Evolutionary conservation across 1,139 yeast genomes (phyloP), one percentile per base, ranked within the genome.

Genomic region (Candida mesenterica): DNA sequence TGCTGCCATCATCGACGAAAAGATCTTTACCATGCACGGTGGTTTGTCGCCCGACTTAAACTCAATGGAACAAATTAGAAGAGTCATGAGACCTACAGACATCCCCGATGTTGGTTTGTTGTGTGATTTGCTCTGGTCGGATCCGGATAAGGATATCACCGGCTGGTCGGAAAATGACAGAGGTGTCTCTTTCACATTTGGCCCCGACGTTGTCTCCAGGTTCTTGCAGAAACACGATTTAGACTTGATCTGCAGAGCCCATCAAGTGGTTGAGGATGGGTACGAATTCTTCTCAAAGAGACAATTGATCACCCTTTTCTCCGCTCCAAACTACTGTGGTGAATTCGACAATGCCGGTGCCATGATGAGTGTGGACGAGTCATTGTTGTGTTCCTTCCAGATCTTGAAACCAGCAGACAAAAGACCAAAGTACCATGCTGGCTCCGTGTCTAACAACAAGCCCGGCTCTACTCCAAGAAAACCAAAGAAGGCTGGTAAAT

Each of bases 131-230:
- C 75, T 90, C 53, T 92, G 98, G 98, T 85, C 96, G 4, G 98
- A 92, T 62, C 98, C 98, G 22, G 97, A 90, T 65, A 88, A 90
- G 65, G 97, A 89, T 64, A 88, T 90, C 50, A 88, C 94, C 30
- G 97, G 97, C 12, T 92, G 97, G 97, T 83, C 94, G 45, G 97
- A 92, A 66, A 92, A 92, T 62, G 97, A 92, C 65, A 83, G 97
- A 65, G 97, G 97, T 56, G 97, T 92, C 39, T 88, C 96, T 10
- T 92, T 88, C 63, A 89, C 97, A 14, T 92, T 92, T 68, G 97
- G 97, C 12, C 97, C 97, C 9, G 97, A 89, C 60, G 97, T 89
- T 38, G 97, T 90, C 39, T 84, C 95, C 43, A 75, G 97, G 61
- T 90, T 90, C 61, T 69, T 90, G 60, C 96, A 89, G 61, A 90